A percentile compares a stretch with the other conserved stretches of the same genome.
Evolutionary conservation across 108 stramenopile genomes (phyloP).

Genomic region (Fragilariopsis cylindrus): DNA sequence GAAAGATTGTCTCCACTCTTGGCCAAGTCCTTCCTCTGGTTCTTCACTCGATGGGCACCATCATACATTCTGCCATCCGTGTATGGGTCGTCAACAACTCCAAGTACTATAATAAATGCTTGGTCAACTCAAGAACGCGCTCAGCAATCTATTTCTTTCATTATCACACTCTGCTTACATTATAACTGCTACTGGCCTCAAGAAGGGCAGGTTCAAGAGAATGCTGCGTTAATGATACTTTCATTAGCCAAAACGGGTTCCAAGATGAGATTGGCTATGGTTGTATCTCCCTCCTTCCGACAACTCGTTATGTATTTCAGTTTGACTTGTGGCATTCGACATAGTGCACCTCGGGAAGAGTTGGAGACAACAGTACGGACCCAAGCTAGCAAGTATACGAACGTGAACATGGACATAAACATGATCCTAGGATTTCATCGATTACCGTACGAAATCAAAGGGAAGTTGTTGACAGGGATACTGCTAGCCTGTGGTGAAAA

Average conservation of each 20-base stretch:
- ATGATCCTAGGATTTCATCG: constrained; percentile 69
- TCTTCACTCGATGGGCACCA: constrained; percentile 74
- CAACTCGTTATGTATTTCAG: constrained; percentile 62
- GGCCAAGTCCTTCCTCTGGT: constrained; percentile 75
- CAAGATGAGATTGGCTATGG: constrained; percentile 52
- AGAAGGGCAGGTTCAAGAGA: constrained; percentile 74
- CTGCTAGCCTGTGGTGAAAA: constrained; percentile 70
- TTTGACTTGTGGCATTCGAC: constrained; percentile 67
- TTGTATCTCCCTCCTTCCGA: constrained; percentile 59
- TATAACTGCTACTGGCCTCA: constrained; percentile 88
- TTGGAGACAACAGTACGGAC: constrained; percentile 39
- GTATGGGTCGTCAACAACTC: constrained; percentile 39
- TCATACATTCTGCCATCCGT: constrained; percentile 73
- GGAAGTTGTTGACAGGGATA: constrained; percentile 61
- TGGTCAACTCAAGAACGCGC: constrained; percentile 62
- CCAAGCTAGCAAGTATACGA: constrained; percentile 29
- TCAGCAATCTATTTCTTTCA: constrained; percentile 66
- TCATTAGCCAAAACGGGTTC: constrained; percentile 52
- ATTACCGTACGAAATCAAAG: constrained; percentile 70
- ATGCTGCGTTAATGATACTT: constrained; percentile 50
- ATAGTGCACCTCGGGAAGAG: constrained; percentile 52
- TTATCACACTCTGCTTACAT: constrained; percentile 63
- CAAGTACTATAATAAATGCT: constrained; percentile 39
- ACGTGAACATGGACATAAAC: constrained; percentile 32
- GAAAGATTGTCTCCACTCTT: constrained; percentile 74